phyloP scores from a whole-genome alignment of 2,329 filamentous ascomycete species.

The Talaromyces marneffei region DNA sequence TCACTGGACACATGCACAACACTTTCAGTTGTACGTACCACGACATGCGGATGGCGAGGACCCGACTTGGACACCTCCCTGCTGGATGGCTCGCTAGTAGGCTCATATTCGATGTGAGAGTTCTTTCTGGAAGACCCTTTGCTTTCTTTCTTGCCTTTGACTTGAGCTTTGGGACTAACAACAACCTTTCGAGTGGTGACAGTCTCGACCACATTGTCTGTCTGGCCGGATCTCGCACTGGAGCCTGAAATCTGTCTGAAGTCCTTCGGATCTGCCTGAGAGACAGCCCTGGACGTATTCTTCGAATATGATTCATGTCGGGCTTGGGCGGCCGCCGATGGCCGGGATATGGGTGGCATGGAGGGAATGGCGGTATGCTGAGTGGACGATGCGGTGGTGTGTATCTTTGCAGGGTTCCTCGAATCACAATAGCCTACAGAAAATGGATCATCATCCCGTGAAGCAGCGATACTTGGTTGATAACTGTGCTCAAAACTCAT shows the following conservation, averaged over 20 bases:
- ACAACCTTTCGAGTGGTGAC: slow-evolving; percentile 21
- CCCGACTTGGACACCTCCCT: slow-evolving; percentile 18
- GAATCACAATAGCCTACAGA: slow-evolving; percentile 9
- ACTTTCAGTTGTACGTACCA: slow-evolving; percentile 19
- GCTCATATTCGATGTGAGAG: slow-evolving; percentile 21
- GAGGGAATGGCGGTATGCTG: slow-evolving; percentile 28
- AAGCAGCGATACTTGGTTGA: slow-evolving; percentile 29
- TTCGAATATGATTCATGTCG: slow-evolving; percentile 25
- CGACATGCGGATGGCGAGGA: slow-evolving; percentile 17
- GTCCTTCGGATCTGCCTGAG: slow-evolving; percentile 9
- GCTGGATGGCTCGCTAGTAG: slow-evolving; percentile 15
- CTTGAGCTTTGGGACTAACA: slow-evolving; percentile 27
- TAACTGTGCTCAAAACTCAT: slow-evolving; percentile 40
- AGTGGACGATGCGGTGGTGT: slow-evolving; percentile 24
- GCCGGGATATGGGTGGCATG: slow-evolving; percentile 19
- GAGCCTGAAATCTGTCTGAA: slow-evolving; percentile 29
- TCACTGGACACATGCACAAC: slow-evolving; percentile 19
- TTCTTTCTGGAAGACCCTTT: slow-evolving; percentile 17
- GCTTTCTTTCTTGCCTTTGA: slow-evolving; percentile 32
- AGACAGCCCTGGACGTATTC: slow-evolving; percentile 8
- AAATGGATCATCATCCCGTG: slow-evolving; percentile 34
- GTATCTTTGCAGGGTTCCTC: slow-evolving; percentile 32
- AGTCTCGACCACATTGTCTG: slow-evolving; percentile 18
- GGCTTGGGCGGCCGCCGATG: slow-evolving; percentile 26
- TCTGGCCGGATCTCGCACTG: slow-evolving; percentile 23